phyloP scores from a whole-genome alignment of 2,329 filamentous ascomycete species.

The Paecilomyces sp. region DNA sequence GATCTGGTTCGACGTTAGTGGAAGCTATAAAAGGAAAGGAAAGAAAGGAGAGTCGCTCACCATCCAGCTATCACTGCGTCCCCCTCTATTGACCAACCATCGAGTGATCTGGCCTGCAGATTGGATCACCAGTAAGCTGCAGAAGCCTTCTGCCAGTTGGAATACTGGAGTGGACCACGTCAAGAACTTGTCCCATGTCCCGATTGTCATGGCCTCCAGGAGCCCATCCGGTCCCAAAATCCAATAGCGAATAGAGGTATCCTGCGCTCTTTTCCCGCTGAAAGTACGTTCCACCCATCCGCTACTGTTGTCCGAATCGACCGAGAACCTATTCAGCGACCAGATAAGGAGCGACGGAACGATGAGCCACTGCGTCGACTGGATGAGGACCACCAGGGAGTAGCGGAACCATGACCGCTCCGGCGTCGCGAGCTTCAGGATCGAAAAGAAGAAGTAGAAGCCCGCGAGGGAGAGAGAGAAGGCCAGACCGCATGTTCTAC shows the following conservation, averaged over 20 bases:
- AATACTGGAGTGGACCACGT: constrained; percentile 90
- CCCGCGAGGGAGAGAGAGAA: constrained; percentile 83
- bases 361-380: constrained; percentile 76
- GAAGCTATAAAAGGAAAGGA: not conserved
- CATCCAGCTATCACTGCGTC: constrained; percentile 94
- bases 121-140: constrained; percentile 91
- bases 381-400: constrained; percentile 61
- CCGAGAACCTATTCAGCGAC: constrained; percentile 90
- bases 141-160: constrained; percentile 92
- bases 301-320: constrained; percentile 62
- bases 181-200: constrained; percentile 80
- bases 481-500: constrained; percentile 84
- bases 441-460: constrained; percentile 87
- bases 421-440: constrained; percentile 73
- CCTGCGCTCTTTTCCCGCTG: constrained; percentile 54
- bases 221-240: constrained; percentile 80
- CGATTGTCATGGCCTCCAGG: constrained; percentile 71
- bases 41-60: constrained; percentile 46
- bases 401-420: constrained; percentile 67
- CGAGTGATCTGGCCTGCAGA: constrained; percentile 88
- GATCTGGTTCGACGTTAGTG: constrained; percentile 52
- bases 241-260: constrained; percentile 71
- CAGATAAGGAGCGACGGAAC: constrained; percentile 85
- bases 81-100: constrained; percentile 83
- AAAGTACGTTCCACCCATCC: constrained; percentile 81